phyloP scores from a whole-genome alignment of 2,329 filamentous ascomycete species.

The Cladosporium sp. region DNA sequence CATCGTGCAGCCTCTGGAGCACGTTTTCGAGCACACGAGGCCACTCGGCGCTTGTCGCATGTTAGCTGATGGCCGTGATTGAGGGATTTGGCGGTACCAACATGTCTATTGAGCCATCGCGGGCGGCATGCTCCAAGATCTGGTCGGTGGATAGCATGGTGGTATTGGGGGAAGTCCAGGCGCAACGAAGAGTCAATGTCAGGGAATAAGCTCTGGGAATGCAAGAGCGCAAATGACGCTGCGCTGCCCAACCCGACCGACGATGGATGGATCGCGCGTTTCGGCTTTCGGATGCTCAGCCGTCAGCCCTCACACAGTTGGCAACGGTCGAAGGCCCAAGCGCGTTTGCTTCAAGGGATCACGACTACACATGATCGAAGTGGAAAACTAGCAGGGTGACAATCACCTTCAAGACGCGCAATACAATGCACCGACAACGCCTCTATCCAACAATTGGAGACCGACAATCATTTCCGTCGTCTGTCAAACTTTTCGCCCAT shows the following conservation, averaged over 20 bases:
- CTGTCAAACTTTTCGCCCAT: too few species aligned
- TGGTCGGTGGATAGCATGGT: conserved; percentile 40
- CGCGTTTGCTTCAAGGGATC: too few species aligned
- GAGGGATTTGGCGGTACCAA: conserved; percentile 33
- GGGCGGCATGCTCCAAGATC: conserved; percentile 52
- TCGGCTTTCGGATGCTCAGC: not conserved
- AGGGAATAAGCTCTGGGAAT: not conserved
- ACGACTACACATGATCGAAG: not conserved
- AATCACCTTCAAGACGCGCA: not conserved
- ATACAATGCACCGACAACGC: too few species aligned
- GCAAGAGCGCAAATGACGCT: too few species aligned
- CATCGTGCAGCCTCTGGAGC: conserved; percentile 64
- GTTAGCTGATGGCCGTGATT: conserved; percentile 18
- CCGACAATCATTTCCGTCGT: not conserved
- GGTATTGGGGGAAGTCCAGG: conserved; percentile 14
- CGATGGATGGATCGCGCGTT: not conserved
- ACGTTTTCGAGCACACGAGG: conserved; percentile 62
- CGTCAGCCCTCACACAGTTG: too few species aligned
- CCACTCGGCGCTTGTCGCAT: conserved; percentile 61
- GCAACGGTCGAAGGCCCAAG: too few species aligned
- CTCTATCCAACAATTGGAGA: too few species aligned
- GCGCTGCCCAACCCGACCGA: too few species aligned
- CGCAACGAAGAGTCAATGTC: too few species aligned
- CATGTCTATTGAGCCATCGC: conserved; percentile 57
- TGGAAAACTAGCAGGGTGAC: not conserved